Evolutionary conservation across 2,329 filamentous ascomycete species (phyloP).

Genomic region (Hypoxylon sp.): DNA sequence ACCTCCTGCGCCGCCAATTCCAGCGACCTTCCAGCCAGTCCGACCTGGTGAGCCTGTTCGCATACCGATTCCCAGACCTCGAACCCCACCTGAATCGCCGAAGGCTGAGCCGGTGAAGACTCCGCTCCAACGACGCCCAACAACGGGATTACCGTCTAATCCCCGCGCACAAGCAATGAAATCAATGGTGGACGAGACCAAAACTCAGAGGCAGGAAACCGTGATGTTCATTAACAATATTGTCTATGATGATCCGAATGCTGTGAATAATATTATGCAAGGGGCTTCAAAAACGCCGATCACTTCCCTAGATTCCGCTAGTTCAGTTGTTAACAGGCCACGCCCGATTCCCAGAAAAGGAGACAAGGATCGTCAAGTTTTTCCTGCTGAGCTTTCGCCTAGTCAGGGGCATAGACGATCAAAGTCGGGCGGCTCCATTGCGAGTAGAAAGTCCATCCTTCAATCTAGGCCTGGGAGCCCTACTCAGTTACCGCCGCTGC

Average conservation of each 20-base stretch:
- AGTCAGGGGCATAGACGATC: slow-evolving; percentile 62
- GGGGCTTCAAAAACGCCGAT: slow-evolving; percentile 56
- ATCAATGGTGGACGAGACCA: slow-evolving; percentile 50
- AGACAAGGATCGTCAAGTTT: slow-evolving; percentile 63
- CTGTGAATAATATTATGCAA: slow-evolving; percentile 66
- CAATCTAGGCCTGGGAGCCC: slow-evolving; percentile 62
- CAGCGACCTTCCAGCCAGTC: slow-evolving; percentile 48
- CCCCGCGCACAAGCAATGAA: slow-evolving; percentile 60
- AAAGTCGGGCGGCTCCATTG: slow-evolving; percentile 65
- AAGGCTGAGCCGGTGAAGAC: slow-evolving; percentile 56
- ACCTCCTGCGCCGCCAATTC: slow-evolving; percentile 40
- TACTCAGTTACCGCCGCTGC: slow-evolving; percentile 67
- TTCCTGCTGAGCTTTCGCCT: slow-evolving; percentile 62
- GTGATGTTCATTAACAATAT: slow-evolving; percentile 72
- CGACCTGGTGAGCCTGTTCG: slow-evolving; percentile 52
- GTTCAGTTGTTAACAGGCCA: slow-evolving; percentile 68
- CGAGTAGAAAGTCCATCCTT: slow-evolving; percentile 63
- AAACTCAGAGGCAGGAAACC: slow-evolving; percentile 59
- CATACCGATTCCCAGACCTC: slow-evolving; percentile 56
- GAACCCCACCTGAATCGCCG: slow-evolving; percentile 51
- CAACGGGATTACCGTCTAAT: slow-evolving; percentile 65
- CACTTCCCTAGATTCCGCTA: slow-evolving; percentile 47
- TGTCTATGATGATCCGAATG: slow-evolving; percentile 67
- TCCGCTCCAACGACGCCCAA: slow-evolving; percentile 62
- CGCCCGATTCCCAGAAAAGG: slow-evolving; percentile 69